phyloP scores from a whole-genome alignment of 441 rosid species.

The Erysimum cheiri region DNA sequence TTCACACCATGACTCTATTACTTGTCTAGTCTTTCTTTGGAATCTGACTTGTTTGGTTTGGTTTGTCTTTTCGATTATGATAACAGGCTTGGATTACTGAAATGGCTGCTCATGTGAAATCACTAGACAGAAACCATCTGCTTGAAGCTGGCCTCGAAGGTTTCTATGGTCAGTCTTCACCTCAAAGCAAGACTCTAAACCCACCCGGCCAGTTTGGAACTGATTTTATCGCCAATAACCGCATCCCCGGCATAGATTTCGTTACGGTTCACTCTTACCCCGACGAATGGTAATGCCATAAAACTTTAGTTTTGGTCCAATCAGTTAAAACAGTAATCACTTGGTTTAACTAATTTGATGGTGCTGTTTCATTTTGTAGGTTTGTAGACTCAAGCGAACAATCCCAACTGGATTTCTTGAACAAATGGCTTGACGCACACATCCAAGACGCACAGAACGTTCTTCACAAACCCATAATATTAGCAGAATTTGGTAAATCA shows the following conservation, averaged over 20 bases:
- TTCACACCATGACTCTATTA: neutral
- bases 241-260: constrained; percentile 64
- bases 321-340: neutral
- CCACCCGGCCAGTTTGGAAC: constrained; percentile 65
- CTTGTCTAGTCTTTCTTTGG: constrained; percentile 11
- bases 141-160: constrained; percentile 80
- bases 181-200: constrained; percentile 62
- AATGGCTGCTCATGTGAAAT: constrained; percentile 73
- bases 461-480: constrained; percentile 59
- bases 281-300: constrained; percentile 64
- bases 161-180: constrained; percentile 69
- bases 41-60: constrained; percentile 18
- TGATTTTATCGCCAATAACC: constrained; percentile 70
- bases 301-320: neutral
- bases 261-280: constrained; percentile 76
- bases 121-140: constrained; percentile 68
- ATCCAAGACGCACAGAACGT: constrained; percentile 62
- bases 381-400: constrained; percentile 58
- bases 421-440: constrained; percentile 67
- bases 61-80: constrained; percentile 4
- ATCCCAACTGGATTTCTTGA: constrained; percentile 62
- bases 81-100: constrained; percentile 72
- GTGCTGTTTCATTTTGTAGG: constrained; percentile 49
- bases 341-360: constrained; percentile 2
- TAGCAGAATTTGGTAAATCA: constrained; percentile 74